Conservation (phyloP, 768 basidiomycete genomes). For the Suillus luteus region DNA sequence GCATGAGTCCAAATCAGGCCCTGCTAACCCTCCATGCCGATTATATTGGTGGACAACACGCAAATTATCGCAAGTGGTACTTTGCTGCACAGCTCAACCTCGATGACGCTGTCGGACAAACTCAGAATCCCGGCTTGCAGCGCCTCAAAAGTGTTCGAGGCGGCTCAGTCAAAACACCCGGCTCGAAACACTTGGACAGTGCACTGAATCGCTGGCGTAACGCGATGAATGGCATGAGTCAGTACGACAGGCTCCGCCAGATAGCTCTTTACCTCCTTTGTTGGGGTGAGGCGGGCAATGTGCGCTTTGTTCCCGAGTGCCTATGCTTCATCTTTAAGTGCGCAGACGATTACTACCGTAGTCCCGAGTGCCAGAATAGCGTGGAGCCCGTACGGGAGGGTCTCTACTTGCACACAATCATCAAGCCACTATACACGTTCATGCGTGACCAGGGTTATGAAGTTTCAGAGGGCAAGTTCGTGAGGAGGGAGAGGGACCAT, state of each 20-base stretch:
- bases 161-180: slow-evolving; percentile 48
- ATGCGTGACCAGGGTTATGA: slow-evolving; percentile 98
- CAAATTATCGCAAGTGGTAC: slow-evolving; percentile 99
- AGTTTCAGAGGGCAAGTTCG: slow-evolving; percentile 91
- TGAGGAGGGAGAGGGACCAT: slow-evolving; percentile 92
- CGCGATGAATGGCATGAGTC: slow-evolving; percentile 99
- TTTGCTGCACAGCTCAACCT: slow-evolving; percentile 99
- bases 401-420: slow-evolving; percentile 84
- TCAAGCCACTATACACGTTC: slow-evolving; percentile 95
- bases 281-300: slow-evolving; percentile 98
- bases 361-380: slow-evolving; percentile 94
- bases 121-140: slow-evolving; percentile 90
- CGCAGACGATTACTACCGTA: slow-evolving; percentile 99
- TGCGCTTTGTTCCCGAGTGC: slow-evolving; percentile 95
- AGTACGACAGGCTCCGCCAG: slow-evolving; percentile 96
- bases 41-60: slow-evolving; percentile 98
- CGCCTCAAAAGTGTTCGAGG: slow-evolving; percentile 83
- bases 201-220: slow-evolving; percentile 95
- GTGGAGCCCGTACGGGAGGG: slow-evolving; percentile 94
- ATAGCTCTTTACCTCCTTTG: slow-evolving; percentile 94
- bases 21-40: slow-evolving; percentile 96
- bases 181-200: slow-evolving; percentile 85
- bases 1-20: slow-evolving; percentile 96
- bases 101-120: slow-evolving; percentile 96
- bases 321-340: slow-evolving; percentile 99